These are phyloP conservation scores for Colletotrichum tofieldiae DNA, from an alignment of 2,329 filamentous ascomycete species.

Conservation along the genomic window DNA sequence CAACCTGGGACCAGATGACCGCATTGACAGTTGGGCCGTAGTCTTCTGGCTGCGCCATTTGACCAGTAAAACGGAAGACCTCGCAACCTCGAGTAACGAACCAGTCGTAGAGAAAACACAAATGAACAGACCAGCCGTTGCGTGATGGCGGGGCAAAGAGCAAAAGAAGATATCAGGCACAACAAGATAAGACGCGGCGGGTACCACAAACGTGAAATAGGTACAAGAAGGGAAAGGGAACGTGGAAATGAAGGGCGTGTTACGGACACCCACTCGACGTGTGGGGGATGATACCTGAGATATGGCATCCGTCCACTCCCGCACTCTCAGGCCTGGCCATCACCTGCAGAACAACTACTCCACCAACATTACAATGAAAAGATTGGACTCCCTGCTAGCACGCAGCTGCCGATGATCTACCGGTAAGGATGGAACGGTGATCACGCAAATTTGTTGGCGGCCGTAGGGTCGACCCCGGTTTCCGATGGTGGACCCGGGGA, in stretches of 20 bases:
- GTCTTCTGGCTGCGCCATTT: constrained; percentile 37
- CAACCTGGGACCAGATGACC: constrained; percentile 45
- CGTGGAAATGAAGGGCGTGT: neutral
- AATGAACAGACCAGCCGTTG: constrained; percentile 30
- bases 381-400: neutral
- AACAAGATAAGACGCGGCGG: neutral
- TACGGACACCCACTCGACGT: constrained; percentile 8
- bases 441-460: constrained; percentile 19
- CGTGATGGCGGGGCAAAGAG: neutral
- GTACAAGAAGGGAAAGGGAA: constrained; percentile 2
- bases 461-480: constrained; percentile 10
- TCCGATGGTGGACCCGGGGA: constrained; percentile 11
- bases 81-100: neutral
- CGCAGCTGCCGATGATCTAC: constrained; percentile 22
- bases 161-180: neutral
- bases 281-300: constrained; percentile 27
- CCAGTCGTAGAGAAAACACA: neutral
- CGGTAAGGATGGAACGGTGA: constrained; percentile 35
- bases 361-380: neutral
- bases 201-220: constrained; percentile 21
- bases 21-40: constrained; percentile 37
- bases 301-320: constrained; percentile 11
- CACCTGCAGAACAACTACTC: neutral
- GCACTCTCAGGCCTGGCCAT: neutral
- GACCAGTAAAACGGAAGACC: constrained; percentile 12